Evolutionary conservation across 257 asterid species (phyloP).

Genomic region (Nyctanthes arbortristis): DNA sequence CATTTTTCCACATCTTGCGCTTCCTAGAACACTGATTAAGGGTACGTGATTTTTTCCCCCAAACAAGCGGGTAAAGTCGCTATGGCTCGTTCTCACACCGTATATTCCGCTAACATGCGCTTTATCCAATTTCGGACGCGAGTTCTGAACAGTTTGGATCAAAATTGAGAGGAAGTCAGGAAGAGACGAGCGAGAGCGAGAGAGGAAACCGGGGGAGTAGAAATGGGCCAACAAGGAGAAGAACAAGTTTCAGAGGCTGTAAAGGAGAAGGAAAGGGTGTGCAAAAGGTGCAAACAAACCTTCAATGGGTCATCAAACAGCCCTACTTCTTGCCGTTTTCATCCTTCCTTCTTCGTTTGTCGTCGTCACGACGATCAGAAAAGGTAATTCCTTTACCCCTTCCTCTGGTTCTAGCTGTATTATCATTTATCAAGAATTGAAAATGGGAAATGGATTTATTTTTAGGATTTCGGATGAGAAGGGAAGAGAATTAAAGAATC

Average conservation of each 20-base stretch:
- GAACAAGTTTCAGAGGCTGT: constrained; percentile 18
- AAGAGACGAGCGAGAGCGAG: not conserved
- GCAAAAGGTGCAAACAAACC: constrained; percentile 71
- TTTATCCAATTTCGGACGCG: not conserved
- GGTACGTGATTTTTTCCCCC: no score
- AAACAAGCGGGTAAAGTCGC: no score
- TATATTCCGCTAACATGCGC: no score
- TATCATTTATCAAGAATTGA: not conserved
- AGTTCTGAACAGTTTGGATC: not conserved
- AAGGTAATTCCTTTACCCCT: constrained; percentile 41
- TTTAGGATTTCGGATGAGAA: no score
- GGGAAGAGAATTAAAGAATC: no score
- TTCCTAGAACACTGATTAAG: no score
- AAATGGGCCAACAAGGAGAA: constrained; percentile 10
- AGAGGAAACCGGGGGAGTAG: constrained; percentile 1
- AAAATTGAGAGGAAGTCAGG: not conserved
- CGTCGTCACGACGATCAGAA: constrained; percentile 98
- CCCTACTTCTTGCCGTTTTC: constrained; percentile 70
- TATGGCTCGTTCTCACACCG: no score
- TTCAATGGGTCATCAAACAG: constrained; percentile 51
- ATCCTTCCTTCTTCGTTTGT: constrained; percentile 88
- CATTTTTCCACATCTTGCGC: no score
- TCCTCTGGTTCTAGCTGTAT: not conserved
- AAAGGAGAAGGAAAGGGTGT: constrained; percentile 32
- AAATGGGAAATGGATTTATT: not conserved